Evolutionary conservation across 202 grass and related monocot genomes (phyloP).

Genomic region (Hordeum pubiflorum): DNA sequence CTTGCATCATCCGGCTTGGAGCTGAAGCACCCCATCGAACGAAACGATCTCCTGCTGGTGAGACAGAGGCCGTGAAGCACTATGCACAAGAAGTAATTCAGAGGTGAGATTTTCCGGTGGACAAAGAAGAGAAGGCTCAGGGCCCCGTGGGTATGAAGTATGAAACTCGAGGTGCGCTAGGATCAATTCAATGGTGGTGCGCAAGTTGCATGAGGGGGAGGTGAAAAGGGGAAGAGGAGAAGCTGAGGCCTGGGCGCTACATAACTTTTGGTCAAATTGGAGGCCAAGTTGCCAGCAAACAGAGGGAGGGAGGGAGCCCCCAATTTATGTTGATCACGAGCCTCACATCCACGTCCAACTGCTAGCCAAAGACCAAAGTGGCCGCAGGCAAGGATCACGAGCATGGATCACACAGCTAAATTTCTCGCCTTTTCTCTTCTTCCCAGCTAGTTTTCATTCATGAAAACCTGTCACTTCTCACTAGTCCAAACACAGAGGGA

Average conservation of each 20-base stretch:
- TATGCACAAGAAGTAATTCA: background rate
- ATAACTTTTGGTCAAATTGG: constrained; percentile 29
- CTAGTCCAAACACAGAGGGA: background rate
- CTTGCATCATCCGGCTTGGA: constrained; percentile 31
- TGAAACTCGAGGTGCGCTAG: too few relatives aligned
- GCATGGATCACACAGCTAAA: constrained; percentile 15
- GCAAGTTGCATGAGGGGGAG: background rate
- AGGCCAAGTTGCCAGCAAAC: constrained; percentile 32
- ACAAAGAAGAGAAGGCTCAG: background rate
- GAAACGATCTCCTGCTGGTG: background rate
- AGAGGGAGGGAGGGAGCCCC: background rate
- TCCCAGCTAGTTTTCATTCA: background rate
- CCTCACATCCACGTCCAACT: constrained; percentile 25
- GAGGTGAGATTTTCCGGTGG: background rate
- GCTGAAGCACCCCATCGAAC: constrained; percentile 50
- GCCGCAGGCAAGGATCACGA: constrained; percentile 25
- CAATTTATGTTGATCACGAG: constrained; percentile 45
- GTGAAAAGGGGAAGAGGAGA: background rate
- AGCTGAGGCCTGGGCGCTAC: background rate
- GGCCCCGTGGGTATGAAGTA: background rate
- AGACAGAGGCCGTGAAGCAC: background rate
- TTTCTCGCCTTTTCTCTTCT: background rate
- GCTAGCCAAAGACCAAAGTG: constrained; percentile 8
- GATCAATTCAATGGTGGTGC: too few relatives aligned
- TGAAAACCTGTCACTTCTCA: background rate